These are phyloP conservation scores for Aspergillus clavatus DNA, from an alignment of 2,329 filamentous ascomycete species.

Conservation along the genomic window DNA sequence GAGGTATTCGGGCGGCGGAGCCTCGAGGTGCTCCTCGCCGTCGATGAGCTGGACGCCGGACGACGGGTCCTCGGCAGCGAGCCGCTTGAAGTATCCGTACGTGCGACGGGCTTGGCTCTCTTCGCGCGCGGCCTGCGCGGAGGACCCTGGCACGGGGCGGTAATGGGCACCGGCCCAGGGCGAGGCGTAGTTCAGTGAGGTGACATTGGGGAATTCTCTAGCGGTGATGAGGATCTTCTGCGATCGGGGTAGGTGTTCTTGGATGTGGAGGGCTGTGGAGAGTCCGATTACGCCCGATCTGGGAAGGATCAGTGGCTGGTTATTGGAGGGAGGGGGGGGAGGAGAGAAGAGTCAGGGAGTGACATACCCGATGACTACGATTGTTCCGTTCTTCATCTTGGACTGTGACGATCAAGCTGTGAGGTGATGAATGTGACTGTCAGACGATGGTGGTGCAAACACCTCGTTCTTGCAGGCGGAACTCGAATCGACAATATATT, in stretches of 20 bases:
- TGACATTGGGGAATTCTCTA: slow-evolving; percentile 36
- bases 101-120: slow-evolving; percentile 36
- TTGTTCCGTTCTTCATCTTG: slow-evolving; percentile 20
- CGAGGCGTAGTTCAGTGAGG: slow-evolving; percentile 43
- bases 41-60: slow-evolving; percentile 35
- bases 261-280: slow-evolving; percentile 33
- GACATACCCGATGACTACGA: slow-evolving; percentile 36
- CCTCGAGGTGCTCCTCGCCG: slow-evolving; percentile 42
- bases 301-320: slow-evolving; percentile 8
- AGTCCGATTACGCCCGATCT: slow-evolving; percentile 41
- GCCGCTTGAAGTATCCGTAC: slow-evolving; percentile 34
- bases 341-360: too few species aligned
- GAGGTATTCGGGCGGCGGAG: slow-evolving; percentile 34
- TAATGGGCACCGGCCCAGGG: slow-evolving; percentile 47
- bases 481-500: too few species aligned
- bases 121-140: slow-evolving; percentile 34
- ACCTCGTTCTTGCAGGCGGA: too few species aligned
- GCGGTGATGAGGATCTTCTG: slow-evolving; percentile 39
- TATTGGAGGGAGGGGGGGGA: background rate
- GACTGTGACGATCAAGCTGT: too few species aligned
- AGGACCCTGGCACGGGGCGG: slow-evolving; percentile 40
- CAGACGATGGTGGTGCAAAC: too few species aligned
- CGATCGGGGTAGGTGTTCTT: slow-evolving; percentile 22
- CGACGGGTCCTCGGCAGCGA: slow-evolving; percentile 32
- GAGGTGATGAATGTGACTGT: too few species aligned